Evolutionary conservation across 176 grass and related monocot species (phyloP).

Genomic region (Zea luxurians): DNA sequence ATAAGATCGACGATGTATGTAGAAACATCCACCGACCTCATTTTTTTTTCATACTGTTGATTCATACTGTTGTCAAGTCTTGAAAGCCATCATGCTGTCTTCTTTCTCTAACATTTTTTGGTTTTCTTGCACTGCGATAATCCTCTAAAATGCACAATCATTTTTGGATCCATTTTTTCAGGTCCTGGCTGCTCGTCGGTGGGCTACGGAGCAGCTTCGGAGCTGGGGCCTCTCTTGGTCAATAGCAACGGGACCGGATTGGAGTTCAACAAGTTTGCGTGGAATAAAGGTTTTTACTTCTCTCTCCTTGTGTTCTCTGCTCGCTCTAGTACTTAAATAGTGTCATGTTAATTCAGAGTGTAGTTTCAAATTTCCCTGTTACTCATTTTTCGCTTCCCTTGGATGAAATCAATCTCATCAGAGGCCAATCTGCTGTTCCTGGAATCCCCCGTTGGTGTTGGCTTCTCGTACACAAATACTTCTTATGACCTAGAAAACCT

Average conservation of each 20-base stretch:
- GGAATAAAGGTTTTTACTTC: conserved; percentile 62
- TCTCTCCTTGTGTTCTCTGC: neutral
- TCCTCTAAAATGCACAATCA: neutral
- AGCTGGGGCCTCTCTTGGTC: conserved; percentile 69
- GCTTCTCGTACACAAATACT: conserved; percentile 51
- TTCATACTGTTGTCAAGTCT: neutral
- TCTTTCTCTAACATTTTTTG: neutral
- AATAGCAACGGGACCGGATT: conserved; percentile 69
- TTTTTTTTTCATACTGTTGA: neutral
- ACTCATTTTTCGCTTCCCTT: conserved; percentile 15
- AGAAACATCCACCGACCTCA: too few relatives aligned
- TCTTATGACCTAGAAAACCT: conserved; percentile 42
- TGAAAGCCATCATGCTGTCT: neutral
- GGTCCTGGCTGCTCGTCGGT: conserved; percentile 93
- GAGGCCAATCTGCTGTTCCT: conserved; percentile 46
- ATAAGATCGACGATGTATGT: neutral
- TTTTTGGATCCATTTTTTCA: conserved; percentile 9
- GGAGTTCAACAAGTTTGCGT: conserved; percentile 80
- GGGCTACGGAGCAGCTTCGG: conserved; percentile 81
- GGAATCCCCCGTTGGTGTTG: conserved; percentile 51
- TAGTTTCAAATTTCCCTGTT: neutral
- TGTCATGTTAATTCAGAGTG: neutral
- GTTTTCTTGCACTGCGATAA: neutral
- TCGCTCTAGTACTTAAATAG: too few relatives aligned
- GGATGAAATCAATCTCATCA: conserved; percentile 2